phyloP scores from a whole-genome alignment of 805 yeast genomes.

The Ogataea paradorogensis region DNA sequence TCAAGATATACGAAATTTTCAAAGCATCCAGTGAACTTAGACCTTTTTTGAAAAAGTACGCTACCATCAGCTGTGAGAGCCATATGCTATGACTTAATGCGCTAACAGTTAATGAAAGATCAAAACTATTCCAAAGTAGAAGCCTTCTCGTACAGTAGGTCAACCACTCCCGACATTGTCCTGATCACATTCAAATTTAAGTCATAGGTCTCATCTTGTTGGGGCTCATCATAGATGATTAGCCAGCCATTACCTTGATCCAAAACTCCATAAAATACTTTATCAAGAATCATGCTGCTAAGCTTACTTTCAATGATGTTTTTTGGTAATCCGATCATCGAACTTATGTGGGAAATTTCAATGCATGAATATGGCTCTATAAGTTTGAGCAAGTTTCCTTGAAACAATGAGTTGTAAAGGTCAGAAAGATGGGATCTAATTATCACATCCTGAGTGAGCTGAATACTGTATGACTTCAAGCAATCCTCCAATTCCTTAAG shows the following conservation, averaged over 20 bases:
- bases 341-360: slow-evolving; percentile 86
- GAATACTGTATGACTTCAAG: slow-evolving; percentile 63
- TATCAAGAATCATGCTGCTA: slow-evolving; percentile 94
- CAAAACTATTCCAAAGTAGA: slow-evolving; percentile 60
- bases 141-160: slow-evolving; percentile 90
- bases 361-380: slow-evolving; percentile 96
- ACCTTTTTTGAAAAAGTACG: slow-evolving; percentile 52
- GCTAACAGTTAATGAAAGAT: slow-evolving; percentile 38
- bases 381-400: slow-evolving; percentile 88
- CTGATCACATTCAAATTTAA: slow-evolving; percentile 83
- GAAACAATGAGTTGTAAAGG: slow-evolving; percentile 86
- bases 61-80: slow-evolving; percentile 43
- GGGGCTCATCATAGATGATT: slow-evolving; percentile 84
- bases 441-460: slow-evolving; percentile 80
- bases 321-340: slow-evolving; percentile 80
- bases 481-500: slow-evolving; percentile 89
- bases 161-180: slow-evolving; percentile 85
- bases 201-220: slow-evolving; percentile 83
- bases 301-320: slow-evolving; percentile 91
- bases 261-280: slow-evolving; percentile 91
- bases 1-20: slow-evolving; percentile 61
- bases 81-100: neutral
- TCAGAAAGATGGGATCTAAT: slow-evolving; percentile 91
- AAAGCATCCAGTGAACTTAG: slow-evolving; percentile 45
- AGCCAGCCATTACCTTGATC: slow-evolving; percentile 99